Conservation (phyloP, 2,329 filamentous ascomycete species). For the Cladosporium cucumerinum region DNA sequence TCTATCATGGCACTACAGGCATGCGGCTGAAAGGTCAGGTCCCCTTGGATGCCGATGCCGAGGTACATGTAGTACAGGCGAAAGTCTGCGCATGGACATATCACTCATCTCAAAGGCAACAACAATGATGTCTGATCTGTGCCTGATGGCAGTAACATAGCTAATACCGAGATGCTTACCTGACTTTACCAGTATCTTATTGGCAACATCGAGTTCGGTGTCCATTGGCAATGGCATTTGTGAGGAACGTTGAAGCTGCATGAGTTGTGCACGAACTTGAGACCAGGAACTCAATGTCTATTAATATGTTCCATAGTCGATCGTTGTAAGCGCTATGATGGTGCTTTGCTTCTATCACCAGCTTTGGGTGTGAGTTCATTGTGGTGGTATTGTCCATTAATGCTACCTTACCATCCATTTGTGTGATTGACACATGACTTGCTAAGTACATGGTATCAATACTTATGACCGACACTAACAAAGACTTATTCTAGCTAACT, state of each 20-base stretch:
- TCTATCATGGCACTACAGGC: neutral
- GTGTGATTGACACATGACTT: neutral
- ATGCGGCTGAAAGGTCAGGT: neutral
- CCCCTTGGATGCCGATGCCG: neutral
- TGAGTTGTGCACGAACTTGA: neutral
- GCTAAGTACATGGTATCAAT: neutral
- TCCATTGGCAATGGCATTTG: neutral
- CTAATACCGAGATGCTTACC: neutral
- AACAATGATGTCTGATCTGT: neutral
- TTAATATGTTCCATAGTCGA: neutral
- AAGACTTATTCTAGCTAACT: neutral
- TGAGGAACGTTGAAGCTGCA: neutral
- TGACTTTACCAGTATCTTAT: neutral
- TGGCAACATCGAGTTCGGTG: neutral
- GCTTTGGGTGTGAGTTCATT: neutral
- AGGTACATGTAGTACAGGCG: neutral
- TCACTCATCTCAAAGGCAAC: neutral
- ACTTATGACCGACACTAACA: neutral
- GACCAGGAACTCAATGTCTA: neutral
- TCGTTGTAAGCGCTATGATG: neutral
- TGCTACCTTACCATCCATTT: neutral
- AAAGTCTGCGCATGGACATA: neutral
- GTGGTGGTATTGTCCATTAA: neutral
- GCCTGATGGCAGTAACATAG: neutral
- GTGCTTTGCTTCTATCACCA: neutral